Evolutionary conservation across 2,329 filamentous ascomycete species (phyloP).

Genomic region (Dendryphion nanum): DNA sequence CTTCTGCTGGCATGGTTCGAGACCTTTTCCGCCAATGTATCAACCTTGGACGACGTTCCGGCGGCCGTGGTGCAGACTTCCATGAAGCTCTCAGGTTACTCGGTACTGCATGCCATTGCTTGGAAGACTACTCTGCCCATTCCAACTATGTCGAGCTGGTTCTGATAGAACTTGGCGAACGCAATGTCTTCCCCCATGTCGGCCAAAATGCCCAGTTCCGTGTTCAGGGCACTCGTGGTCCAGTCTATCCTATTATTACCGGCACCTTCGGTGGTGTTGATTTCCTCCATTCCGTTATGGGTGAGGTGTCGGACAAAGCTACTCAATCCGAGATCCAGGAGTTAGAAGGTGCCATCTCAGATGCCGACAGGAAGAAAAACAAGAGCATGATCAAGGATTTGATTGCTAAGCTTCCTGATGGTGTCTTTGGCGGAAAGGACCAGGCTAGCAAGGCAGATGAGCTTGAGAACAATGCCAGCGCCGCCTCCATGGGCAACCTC

Average conservation of each 20-base stretch:
- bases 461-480: slow-evolving; percentile 72
- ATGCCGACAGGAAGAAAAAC: slow-evolving; percentile 62
- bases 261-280: slow-evolving; percentile 95
- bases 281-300: slow-evolving; percentile 84
- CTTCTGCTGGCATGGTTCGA: slow-evolving; percentile 74
- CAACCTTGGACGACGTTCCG: slow-evolving; percentile 75
- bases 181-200: slow-evolving; percentile 81
- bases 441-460: slow-evolving; percentile 75
- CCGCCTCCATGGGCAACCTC: slow-evolving; percentile 73
- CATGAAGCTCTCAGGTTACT: slow-evolving; percentile 84
- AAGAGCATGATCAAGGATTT: slow-evolving; percentile 76
- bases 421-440: slow-evolving; percentile 73
- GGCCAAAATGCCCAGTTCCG: slow-evolving; percentile 70
- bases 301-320: slow-evolving; percentile 79
- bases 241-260: slow-evolving; percentile 80
- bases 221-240: slow-evolving; percentile 62
- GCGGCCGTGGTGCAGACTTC: slow-evolving; percentile 70
- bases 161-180: slow-evolving; percentile 81
- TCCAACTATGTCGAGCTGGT: slow-evolving; percentile 91
- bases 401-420: slow-evolving; percentile 76
- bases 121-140: slow-evolving; percentile 88
- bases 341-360: slow-evolving; percentile 76
- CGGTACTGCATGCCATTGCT: slow-evolving; percentile 84
- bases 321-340: slow-evolving; percentile 89
- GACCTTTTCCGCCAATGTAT: slow-evolving; percentile 72